Base-by-base conservation (phyloP, 768 basidiomycete species). In the Podaxis carcinomalis region DNA sequence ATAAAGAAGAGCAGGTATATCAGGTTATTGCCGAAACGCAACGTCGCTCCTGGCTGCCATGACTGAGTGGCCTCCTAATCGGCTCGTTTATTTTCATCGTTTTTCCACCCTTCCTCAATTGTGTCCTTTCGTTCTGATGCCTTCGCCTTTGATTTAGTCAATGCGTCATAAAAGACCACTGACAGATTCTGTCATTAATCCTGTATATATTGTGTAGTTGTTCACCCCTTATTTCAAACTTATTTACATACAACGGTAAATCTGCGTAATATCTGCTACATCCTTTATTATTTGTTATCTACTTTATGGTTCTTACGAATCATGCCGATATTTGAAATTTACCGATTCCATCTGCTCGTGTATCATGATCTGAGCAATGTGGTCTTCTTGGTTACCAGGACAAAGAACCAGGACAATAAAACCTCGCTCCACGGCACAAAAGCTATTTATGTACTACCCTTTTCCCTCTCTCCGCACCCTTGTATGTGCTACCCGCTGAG, bases 1-100 rank as follows among this genome's bases (percentile, higher is more conserved):
- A 77, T 89, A 54, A 88, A 86, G 73, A 73, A 77, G 64, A 72
- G 77, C 56, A 74, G 83, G 51, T 35, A 80, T 62, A 77, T 90
- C 59, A 75, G 78, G 59, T 75, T 89, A 44, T 71, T 84, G 11
- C 81, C 82, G 3, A 63, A 61, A 50, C 47, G 47, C 23, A 19
- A 19, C 5, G 19, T 49, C 5, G 47, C 19, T 14, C 47, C 47
- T 23, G 47, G 9, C 9, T 49, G 25, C 23, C 47, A 49, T 23
- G 23, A 49, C 47, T 49, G 11, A 13, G 21, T 23, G 9, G 19
- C 25, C 25, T 16, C 19, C 6, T 25, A 2, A 23, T 23, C 19
- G n/a, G 5, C 5, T 49, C 40, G 47, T 23, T 25, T 23, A 23
- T 27, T 21, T 21, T 11, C 25, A 44, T 46, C 44, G 14, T 46